A percentile compares a stretch with the other conserved stretches of the same genome.
Evolutionary conservation across 176 grass and related monocot genomes (phyloP).

Genomic region (Cocos nucifera): DNA sequence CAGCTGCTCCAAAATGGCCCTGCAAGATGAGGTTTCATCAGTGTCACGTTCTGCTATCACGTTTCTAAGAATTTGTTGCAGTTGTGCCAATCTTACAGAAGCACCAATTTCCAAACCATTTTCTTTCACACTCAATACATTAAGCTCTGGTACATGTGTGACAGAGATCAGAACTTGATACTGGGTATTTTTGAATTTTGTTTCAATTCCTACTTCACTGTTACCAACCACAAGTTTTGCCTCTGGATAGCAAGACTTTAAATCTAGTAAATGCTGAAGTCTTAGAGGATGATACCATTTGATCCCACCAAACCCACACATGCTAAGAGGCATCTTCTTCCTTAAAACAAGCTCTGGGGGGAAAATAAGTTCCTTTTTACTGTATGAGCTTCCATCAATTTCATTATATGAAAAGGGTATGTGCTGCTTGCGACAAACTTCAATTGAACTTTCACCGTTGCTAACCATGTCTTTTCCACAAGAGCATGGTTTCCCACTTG

Average conservation of each 20-base stretch:
- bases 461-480: constrained; percentile 32
- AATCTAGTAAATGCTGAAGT: constrained; percentile 55
- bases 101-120: constrained; percentile 79
- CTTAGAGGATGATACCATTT: constrained; percentile 83
- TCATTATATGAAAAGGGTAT: constrained; percentile 55
- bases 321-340: constrained; percentile 43
- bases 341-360: constrained; percentile 78
- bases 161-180: constrained; percentile 67
- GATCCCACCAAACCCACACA: constrained; percentile 68
- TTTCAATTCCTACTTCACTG: constrained; percentile 86
- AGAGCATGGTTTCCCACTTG: constrained; percentile 85
- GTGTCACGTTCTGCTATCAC: constrained; percentile 33
- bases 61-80: constrained; percentile 61
- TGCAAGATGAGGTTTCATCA: constrained; percentile 67
- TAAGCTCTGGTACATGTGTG: constrained; percentile 81
- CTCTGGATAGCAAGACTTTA: constrained; percentile 66
- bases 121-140: constrained; percentile 53
- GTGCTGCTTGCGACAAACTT: constrained; percentile 35
- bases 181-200: constrained; percentile 78
- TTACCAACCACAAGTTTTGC: constrained; percentile 89
- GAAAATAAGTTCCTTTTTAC: constrained; percentile 84
- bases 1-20: constrained; percentile 68
- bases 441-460: constrained; percentile 18
- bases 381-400: constrained; percentile 71
- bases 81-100: constrained; percentile 63